phyloP scores from a whole-genome alignment of 352 stramenopile genomes.

The Phytophthora foliorum region DNA sequence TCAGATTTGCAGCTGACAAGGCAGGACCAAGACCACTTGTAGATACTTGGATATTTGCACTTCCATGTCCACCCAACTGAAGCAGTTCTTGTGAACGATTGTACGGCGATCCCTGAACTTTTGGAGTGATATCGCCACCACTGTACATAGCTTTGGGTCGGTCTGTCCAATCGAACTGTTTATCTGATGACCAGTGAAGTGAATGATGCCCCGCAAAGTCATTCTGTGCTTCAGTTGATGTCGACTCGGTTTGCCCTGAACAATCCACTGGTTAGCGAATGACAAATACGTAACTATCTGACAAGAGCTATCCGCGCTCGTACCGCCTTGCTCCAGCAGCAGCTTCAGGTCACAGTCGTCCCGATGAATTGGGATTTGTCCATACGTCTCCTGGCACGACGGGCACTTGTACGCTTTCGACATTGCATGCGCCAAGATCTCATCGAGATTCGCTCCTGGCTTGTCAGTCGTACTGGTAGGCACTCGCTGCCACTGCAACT shows the following conservation, averaged over 20 bases:
- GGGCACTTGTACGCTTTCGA: slow-evolving; percentile 56
- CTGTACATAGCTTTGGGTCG: slow-evolving; percentile 28
- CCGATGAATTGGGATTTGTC: slow-evolving; percentile 47
- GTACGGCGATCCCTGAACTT: slow-evolving; percentile 23
- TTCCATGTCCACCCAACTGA: slow-evolving; percentile 18
- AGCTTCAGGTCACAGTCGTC: slow-evolving; percentile 71
- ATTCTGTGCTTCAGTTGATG: neutral
- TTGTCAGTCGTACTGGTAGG: slow-evolving; percentile 10
- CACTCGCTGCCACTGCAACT: slow-evolving; percentile 69
- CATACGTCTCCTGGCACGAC: slow-evolving; percentile 60
- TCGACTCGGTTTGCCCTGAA: slow-evolving; percentile 22
- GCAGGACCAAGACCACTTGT: slow-evolving; percentile 13
- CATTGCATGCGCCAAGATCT: slow-evolving; percentile 46
- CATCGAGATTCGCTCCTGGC: slow-evolving; percentile 37
- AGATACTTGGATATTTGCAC: slow-evolving; percentile 16
- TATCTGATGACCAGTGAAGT: slow-evolving; percentile 29
- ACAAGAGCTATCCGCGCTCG: neutral
- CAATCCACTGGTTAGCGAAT: neutral
- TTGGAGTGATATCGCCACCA: slow-evolving; percentile 19
- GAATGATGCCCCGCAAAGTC: slow-evolving; percentile 3
- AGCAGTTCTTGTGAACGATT: slow-evolving; percentile 37
- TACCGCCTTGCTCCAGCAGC: slow-evolving; percentile 63
- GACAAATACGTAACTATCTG: neutral
- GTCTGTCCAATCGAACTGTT: slow-evolving; percentile 29
- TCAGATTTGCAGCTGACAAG: slow-evolving; percentile 47